phyloP scores from a whole-genome alignment of 179 eudicot genomes.

The Amaranthus tricolor region DNA sequence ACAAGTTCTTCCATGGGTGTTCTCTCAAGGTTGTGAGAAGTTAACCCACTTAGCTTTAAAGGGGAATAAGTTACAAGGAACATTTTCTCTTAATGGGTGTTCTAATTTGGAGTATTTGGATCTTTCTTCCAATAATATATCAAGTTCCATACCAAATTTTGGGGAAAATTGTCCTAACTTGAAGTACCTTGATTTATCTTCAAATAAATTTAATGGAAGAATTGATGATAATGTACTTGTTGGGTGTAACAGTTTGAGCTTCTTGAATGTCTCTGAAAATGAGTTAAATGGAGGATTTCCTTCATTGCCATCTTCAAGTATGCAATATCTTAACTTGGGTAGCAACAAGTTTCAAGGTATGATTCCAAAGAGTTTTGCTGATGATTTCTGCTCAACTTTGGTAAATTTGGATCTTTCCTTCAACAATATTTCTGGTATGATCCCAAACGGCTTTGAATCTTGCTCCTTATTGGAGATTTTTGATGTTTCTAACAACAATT shows the following conservation, averaged over 20 bases:
- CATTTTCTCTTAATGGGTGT: constrained; percentile 38
- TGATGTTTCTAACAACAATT: constrained; percentile 65
- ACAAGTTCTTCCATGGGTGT: constrained; percentile 47
- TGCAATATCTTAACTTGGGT: constrained; percentile 51
- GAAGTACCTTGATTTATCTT: constrained; percentile 60
- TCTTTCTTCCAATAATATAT: constrained; percentile 63
- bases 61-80: constrained; percentile 58
- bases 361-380: constrained; percentile 33
- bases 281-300: constrained; percentile 49
- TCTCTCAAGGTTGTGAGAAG: constrained; percentile 43
- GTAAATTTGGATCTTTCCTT: constrained; percentile 59
- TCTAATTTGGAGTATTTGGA: constrained; percentile 46
- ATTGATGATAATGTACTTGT: constrained; percentile 31
- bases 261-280: constrained; percentile 60
- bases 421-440: constrained; percentile 59
- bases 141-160: constrained; percentile 45
- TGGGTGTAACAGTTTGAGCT: constrained; percentile 38
- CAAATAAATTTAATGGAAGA: constrained; percentile 55
- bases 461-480: constrained; percentile 49
- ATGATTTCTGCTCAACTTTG: constrained; percentile 47
- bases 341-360: constrained; percentile 50
- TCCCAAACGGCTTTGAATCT: constrained; percentile 54
- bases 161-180: constrained; percentile 36
- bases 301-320: constrained; percentile 32
- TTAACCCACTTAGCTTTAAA: constrained; percentile 47